Evolutionary conservation across 1,284 basidiomycete species (phyloP).

Genomic region (Agaricales sp.): DNA sequence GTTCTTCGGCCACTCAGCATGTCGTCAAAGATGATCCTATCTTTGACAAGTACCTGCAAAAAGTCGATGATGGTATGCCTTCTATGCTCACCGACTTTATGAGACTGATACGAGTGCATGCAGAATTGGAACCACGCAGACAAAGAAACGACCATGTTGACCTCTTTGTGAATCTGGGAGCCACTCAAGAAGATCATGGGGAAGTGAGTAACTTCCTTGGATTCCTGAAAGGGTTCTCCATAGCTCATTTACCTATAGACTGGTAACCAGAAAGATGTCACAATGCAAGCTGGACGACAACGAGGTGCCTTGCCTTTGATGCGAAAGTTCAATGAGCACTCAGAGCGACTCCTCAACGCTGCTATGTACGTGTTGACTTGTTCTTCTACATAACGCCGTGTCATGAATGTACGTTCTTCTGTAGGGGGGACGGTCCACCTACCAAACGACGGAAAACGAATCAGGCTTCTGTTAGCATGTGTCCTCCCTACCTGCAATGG

Average conservation of each 20-base stretch:
- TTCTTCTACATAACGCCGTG: slow-evolving; percentile 1
- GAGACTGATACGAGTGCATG: not conserved
- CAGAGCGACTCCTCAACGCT: slow-evolving; percentile 76
- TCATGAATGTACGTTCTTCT: slow-evolving; percentile 5
- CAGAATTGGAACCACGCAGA: slow-evolving; percentile 76
- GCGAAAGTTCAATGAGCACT: slow-evolving; percentile 96
- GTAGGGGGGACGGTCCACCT: slow-evolving; percentile 46
- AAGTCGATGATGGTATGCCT: slow-evolving; percentile 81
- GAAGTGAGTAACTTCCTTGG: too few species aligned
- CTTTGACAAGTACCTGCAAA: slow-evolving; percentile 92
- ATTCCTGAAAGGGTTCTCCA: too few species aligned
- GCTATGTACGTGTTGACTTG: slow-evolving; percentile 41
- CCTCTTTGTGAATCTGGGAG: slow-evolving; percentile 76
- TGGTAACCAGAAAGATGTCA: slow-evolving; percentile 81
- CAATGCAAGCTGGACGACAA: slow-evolving; percentile 93
- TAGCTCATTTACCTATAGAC: slow-evolving; percentile 42
- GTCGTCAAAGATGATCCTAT: slow-evolving; percentile 88
- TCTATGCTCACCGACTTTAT: not conserved
- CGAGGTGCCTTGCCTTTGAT: slow-evolving; percentile 85
- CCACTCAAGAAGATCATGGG: slow-evolving; percentile 87
- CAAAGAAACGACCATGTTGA: slow-evolving; percentile 62
- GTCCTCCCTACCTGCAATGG: slow-evolving; percentile 10
- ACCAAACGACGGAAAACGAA: slow-evolving; percentile 51
- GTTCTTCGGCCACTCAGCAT: slow-evolving; percentile 76
- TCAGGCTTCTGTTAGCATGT: slow-evolving; percentile 8